Evolutionary conservation across 2,329 filamentous ascomycete genomes (phyloP), one percentile per base, ranked within the genome.

Genomic region (Pseudogymnoascus sp.): DNA sequence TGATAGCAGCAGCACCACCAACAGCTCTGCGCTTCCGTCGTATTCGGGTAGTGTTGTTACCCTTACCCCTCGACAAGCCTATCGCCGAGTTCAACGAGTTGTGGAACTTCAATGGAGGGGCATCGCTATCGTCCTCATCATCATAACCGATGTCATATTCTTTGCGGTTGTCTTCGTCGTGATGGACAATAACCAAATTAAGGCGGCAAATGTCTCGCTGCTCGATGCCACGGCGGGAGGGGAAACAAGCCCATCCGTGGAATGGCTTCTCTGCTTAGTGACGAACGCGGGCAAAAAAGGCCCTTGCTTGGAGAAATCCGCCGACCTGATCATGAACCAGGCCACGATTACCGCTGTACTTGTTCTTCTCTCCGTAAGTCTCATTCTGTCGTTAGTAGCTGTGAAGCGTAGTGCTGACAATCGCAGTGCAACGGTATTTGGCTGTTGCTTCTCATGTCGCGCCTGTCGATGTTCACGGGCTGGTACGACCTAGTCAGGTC

Each of bases 81-180:
- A 96, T 73, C 87, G 90, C 66, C 87, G 95, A 69, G 85, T 99
- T 38, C 87, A 87, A 67, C 88, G 92, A 68, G 92, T 97, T 16
- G 84, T 99, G 38, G 86, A 90, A 73, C 84, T 97, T 3, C 95
- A 99, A 75, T 99, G 95, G 95, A 85, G 93, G 69, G 93, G 93
- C 49, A 93, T 97, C 65, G 85, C 87, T 46, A 90, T 97, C 65
- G 92, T 97, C 12, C 80, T 96, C 61, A 88, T 97, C 73, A 96
- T 97, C 69, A 84, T 97, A 64, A 84, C 86, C 65, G 93, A 97
- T 73, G 91, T 97, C 66, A 87, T 97, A 70, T 96, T 96, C 81
- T 97, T 97, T 76, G 88, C 93, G 1, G 81, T 96, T 53, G 84
- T 96, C 62, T 97, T 97, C 73, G 88, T 97, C 59, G 90, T 91